Evolutionary conservation across 192 early-diverging fungal species (phyloP).

Genomic region (Rhizophagus clarus): DNA sequence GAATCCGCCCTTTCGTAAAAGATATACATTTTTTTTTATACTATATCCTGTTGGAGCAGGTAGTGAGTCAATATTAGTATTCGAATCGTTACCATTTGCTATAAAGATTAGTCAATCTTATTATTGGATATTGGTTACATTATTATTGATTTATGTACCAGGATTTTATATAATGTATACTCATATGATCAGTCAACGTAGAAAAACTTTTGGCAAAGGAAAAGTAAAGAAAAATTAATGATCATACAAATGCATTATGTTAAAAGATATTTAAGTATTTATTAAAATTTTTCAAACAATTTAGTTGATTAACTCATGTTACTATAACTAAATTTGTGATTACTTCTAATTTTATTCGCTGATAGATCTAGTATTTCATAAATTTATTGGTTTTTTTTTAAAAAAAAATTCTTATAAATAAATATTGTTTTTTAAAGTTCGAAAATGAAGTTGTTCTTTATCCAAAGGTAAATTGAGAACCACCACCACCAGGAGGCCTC

Average conservation of each 20-base stretch:
- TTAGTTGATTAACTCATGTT: too few species aligned
- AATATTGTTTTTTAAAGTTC: too few species aligned
- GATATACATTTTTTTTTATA: constrained; percentile 94
- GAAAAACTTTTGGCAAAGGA: constrained; percentile 64
- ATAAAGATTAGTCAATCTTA: constrained; percentile 52
- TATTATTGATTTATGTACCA: constrained; percentile 71
- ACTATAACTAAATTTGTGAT: too few species aligned
- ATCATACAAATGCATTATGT: not conserved
- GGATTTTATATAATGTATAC: constrained; percentile 86
- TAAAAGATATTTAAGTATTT: too few species aligned
- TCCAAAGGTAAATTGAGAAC: constrained; percentile 29
- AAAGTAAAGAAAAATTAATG: not conserved
- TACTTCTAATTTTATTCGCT: too few species aligned
- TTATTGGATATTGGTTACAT: constrained; percentile 60
- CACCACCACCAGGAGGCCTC: constrained; percentile 31
- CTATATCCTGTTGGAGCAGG: constrained; percentile 91
- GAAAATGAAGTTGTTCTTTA: not conserved
- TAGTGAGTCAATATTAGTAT: constrained; percentile 80
- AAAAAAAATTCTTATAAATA: too few species aligned
- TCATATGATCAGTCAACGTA: constrained; percentile 91
- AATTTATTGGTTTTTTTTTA: too few species aligned
- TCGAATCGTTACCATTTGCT: constrained; percentile 67
- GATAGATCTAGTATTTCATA: too few species aligned
- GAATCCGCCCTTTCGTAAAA: constrained; percentile 27
- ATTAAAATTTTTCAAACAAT: too few species aligned